Base-by-base conservation (phyloP, 2,329 filamentous ascomycete species). In the Clarireedia monteithiana region DNA sequence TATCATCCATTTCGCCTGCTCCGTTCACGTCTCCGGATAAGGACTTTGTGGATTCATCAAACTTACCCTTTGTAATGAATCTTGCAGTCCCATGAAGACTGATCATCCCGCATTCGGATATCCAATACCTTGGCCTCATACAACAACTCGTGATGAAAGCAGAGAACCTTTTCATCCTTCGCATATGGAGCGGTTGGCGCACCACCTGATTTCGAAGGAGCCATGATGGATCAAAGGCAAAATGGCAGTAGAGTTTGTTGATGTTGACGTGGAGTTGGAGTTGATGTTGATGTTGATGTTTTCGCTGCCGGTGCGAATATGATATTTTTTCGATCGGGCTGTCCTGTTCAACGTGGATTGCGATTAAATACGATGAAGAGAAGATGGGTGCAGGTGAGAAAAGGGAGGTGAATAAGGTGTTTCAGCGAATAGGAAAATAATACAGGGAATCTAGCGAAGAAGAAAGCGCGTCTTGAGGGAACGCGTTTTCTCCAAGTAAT, bases 61-160 rank as follows among this genome's bases (percentile, higher is more conserved):
- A 34, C 55, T 48, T 48, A 56, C 53, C 55, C 94, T 74, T 97
- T 97, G 77, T 99, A 99, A 74, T 99, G 94, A 55, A 99, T 88
- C 68, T 89, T 88, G 75, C 95, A 99, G 70, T 90, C 84, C 69
- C 84, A 91, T 36, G 86, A 83, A 59, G 85, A 75, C 85, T 88
- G 85, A 67, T 86, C 85, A 46, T 85, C 82, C 67, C 79, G 77
- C 71, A 76, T 74, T 64, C 80, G 83, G 34, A 89, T 79, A 62
- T 96, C 91, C 62, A 95, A 82, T 52, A 99, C 86, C 74, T 97
- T 97, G 63, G 94, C 94, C 73, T 99, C 94, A 70, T 99, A 99
- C 51, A 99, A 83, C 74, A 97, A 85, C 68, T 97, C 91, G 74
- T 92, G 89, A 71, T 99, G 94, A 70, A 97, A 97, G 76, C 94